Evolutionary conservation across 1,284 basidiomycete species (phyloP), one percentile per base, ranked within the genome.

Genomic region (Apiotrichum laibachii): DNA sequence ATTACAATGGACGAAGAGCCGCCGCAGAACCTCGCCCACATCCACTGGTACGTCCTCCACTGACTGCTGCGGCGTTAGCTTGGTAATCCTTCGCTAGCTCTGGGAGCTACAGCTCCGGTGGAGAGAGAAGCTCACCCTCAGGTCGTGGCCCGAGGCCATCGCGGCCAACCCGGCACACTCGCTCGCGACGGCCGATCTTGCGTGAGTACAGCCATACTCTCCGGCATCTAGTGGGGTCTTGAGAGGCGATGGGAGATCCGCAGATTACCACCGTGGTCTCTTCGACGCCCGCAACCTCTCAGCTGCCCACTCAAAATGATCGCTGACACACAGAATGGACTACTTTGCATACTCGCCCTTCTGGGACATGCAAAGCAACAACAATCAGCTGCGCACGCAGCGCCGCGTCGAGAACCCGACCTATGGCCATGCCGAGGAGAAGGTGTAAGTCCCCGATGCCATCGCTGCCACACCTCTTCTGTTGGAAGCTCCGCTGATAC

Each of bases 281-380:
- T 7, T 31, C 26, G 26, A 31, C 4, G 26, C 26, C 26, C 26
- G 7, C 26, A 31, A 31, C 4, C 26, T n/a, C 26, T 7, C 26
- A 31, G 26, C 3, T 31, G 4, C 26, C 26, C 26, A 31, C 26
- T 31, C 26, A 31, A 7, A 31, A 7, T 31, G 4, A 31, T 37
- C 5, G 7, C 33, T 31, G 7, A 33, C 21, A 13, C 16, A 12
- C 56, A 76, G 74, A 35, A 66, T 77, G 66, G 75, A 77, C 62
- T 77, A 76, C 62, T 77, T 77, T 53, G 71, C 73, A 10, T 69
- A 67, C 55, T 76, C 73, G 15, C 75, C 75, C 5, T 77, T 77
- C 64, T 77, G 67, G 61, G 72, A 76, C 57, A 37, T 62, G 2
- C 67, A 69, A 39, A 74, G 70, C 26, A 77, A 77, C 53, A 77